Base-by-base conservation (phyloP, 179 eudicot species). In the Beta lomatogona region DNA sequence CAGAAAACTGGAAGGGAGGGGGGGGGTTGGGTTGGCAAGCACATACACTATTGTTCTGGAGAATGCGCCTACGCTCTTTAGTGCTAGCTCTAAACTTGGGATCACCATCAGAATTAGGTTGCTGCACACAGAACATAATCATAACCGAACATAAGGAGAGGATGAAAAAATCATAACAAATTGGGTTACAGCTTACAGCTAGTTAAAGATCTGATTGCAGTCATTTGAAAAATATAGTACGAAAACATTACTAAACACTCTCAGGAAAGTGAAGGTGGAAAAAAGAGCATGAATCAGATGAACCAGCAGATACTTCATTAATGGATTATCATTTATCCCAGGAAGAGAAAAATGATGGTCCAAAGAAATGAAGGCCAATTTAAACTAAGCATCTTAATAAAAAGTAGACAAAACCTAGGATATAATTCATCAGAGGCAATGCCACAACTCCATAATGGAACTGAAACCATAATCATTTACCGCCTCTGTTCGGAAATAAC, bases 11-110 rank as follows among this genome's bases (percentile, higher is more conserved):
- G n/a, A 61, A 18, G 31, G 21, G 41, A 8, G 11, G 36, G 31
- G 31, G 48, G 55, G 54, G 67, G 44, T 28, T 28, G 31, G 53
- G 10, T 9, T 36, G 67, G 76, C 74, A 60, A 80, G 15, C 71
- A 77, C 93, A 86, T 89, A 96, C 99, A 79, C 80, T 89, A 13
- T 86, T 89, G 41, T 85, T 82, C 69, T 81, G 90, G 44, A 90
- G 77, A 75, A 83, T 76, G 54, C 85, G 89, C 76, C 86, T 89
- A 75, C 71, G 81, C 73, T 86, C 90, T 77, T 88, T 89, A 80
- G 71, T 55, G 85, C 88, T 91, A 50, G 76, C 80, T 58, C 81
- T 85, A 70, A 81, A 77, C 82, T 82, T 86, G 75, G 77, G 55
- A 73, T 78, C 86, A 53, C 59, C 86, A 66, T 78, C 85, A 65